Percentiles rank a stretch among this genome's conserved stretches.
These are phyloP conservation scores for Trichosporon sp. DNA, from an alignment of 1,284 basidiomycete species.

Conservation along the genomic window DNA sequence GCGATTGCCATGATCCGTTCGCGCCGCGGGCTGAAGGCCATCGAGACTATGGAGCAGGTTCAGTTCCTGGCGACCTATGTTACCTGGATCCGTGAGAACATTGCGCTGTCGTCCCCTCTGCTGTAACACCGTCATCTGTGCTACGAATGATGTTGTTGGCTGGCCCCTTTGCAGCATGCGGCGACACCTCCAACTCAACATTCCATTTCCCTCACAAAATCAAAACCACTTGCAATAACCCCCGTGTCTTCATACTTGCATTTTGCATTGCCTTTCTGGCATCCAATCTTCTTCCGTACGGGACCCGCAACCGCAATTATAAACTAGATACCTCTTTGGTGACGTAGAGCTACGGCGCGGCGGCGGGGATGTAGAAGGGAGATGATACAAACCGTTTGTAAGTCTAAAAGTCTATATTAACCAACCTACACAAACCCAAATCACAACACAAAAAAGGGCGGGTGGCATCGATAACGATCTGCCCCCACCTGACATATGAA, in stretches of 20 bases:
- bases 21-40: slow-evolving; percentile 74
- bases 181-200: neutral
- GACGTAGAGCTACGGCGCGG: neutral
- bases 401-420: neutral
- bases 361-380: neutral
- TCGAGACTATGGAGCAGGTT: slow-evolving; percentile 89
- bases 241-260: slow-evolving; percentile 3
- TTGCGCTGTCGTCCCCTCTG: neutral
- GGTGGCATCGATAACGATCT: neutral
- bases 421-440: neutral
- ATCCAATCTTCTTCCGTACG: neutral
- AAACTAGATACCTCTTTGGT: slow-evolving; percentile 3
- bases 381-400: neutral
- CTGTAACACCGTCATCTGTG: neutral
- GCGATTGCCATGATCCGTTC: slow-evolving; percentile 68
- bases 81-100: slow-evolving; percentile 56
- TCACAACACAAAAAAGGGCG: neutral
- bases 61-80: slow-evolving; percentile 75
- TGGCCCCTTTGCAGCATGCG: no score
- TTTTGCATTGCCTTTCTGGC: slow-evolving; percentile 2
- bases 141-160: no score
- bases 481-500: neutral
- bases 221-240: neutral
- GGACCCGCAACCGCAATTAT: neutral
- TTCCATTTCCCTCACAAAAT: neutral